Evolutionary conservation across 1,284 basidiomycete species (phyloP).

Genomic region (Marasmius sp.): DNA sequence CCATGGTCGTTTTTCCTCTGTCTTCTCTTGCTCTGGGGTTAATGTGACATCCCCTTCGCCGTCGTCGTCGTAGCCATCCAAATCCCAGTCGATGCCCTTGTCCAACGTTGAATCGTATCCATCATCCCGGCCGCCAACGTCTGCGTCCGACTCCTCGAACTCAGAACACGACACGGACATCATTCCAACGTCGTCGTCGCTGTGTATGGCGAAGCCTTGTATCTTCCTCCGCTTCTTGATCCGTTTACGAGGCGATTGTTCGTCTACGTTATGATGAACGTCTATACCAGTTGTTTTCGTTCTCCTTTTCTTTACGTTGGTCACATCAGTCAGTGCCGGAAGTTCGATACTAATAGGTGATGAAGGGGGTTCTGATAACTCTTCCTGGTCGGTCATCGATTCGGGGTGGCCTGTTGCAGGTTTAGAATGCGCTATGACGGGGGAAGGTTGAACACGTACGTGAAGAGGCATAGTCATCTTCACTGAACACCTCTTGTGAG

Average conservation of each 20-base stretch:
- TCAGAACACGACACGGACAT: not conserved
- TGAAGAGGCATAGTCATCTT: not conserved
- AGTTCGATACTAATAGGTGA: not conserved
- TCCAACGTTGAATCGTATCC: not conserved
- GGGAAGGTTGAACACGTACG: not conserved
- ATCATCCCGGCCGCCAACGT: not conserved
- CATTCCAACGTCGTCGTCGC: slow-evolving; percentile 20
- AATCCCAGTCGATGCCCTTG: not conserved
- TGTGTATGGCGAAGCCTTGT: slow-evolving; percentile 25
- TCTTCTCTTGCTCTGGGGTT: not conserved
- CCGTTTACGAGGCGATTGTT: not conserved
- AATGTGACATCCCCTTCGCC: not conserved
- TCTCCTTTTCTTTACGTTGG: not conserved
- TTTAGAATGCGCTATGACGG: not conserved
- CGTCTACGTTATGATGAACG: not conserved
- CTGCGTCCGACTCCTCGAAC: not conserved
- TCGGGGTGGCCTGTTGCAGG: not conserved
- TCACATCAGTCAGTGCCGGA: too few species aligned
- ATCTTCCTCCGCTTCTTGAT: slow-evolving; percentile 12
- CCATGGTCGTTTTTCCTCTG: not conserved
- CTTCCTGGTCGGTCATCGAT: not conserved
- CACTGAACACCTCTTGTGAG: not conserved
- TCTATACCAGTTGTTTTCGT: not conserved
- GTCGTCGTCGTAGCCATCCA: not conserved
- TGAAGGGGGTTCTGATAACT: not conserved